phyloP scores from a whole-genome alignment of 371 early-diverging fungal species.

The Lichtheimia ramosa region DNA sequence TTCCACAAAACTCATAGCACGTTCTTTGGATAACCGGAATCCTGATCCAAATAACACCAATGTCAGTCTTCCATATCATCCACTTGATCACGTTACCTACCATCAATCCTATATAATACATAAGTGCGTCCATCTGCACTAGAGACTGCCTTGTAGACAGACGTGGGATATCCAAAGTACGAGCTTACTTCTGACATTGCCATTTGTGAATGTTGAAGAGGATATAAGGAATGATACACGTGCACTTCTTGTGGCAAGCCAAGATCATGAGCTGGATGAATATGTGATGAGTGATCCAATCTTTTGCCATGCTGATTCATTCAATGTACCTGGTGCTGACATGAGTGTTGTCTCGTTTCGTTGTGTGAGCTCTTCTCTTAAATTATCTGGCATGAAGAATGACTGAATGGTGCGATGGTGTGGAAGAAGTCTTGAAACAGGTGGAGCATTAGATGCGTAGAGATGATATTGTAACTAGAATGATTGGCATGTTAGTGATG shows the following conservation, averaged over 20 bases:
- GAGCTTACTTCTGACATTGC: constrained; percentile 7
- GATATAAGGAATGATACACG: constrained; percentile 68
- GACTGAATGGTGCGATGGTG: constrained; percentile 77
- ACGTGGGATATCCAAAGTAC: constrained; percentile 77
- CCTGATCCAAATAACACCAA: not conserved
- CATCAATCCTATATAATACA: constrained; percentile 80
- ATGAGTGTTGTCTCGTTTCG: constrained; percentile 70
- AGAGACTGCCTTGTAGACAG: constrained; percentile 82
- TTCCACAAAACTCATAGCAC: constrained; percentile 81
- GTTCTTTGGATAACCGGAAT: constrained; percentile 75
- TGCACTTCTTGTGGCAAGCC: constrained; percentile 59
- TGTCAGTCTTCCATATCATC: not conserved
- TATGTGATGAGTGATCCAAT: not conserved
- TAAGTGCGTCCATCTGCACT: constrained; percentile 84
- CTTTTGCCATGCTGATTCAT: not conserved
- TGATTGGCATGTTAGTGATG: no score
- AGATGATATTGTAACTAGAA: constrained; percentile 75
- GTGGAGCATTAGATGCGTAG: constrained; percentile 66
- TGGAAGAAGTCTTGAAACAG: constrained; percentile 67
- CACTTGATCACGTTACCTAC: not conserved
- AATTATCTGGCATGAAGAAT: constrained; percentile 81
- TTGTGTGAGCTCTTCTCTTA: constrained; percentile 76
- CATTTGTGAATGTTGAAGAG: constrained; percentile 55
- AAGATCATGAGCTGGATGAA: constrained; percentile 43
- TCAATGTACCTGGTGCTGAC: constrained; percentile 51